These are phyloP conservation scores for Pezizomycotina sp. DNA, from an alignment of 2,329 filamentous ascomycete species.

Conservation along the genomic window DNA sequence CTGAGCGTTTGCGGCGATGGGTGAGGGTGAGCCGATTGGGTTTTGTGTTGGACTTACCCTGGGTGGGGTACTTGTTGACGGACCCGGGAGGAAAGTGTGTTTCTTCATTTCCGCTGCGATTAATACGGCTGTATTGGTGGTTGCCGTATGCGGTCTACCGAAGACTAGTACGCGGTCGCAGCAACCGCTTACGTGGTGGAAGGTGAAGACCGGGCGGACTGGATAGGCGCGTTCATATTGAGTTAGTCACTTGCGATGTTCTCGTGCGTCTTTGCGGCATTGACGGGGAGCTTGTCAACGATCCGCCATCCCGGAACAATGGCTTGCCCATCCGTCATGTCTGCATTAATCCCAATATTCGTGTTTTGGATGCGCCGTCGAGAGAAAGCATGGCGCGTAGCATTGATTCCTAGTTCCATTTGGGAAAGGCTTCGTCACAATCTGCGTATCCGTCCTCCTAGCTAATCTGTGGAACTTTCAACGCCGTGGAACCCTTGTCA, in stretches of 20 bases:
- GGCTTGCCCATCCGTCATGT: neutral
- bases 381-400: neutral
- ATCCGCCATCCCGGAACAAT: neutral
- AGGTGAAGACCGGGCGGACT: neutral
- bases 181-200: neutral
- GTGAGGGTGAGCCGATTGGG: neutral
- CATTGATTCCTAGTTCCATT: neutral
- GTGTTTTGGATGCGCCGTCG: neutral
- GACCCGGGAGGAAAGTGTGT: neutral
- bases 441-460: neutral
- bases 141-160: neutral
- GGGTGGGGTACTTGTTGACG: neutral
- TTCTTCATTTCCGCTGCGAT: neutral
- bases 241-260: neutral
- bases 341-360: neutral
- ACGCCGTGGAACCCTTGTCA: constrained; percentile 1
- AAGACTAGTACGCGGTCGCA: neutral
- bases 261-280: constrained; percentile 1
- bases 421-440: neutral
- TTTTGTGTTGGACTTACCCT: neutral
- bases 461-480: neutral
- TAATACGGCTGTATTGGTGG: neutral
- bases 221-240: neutral
- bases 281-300: neutral
- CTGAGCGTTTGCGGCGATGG: neutral